Conservation (phyloP, 176 grass and related monocot species). For the Cymbopogon citratus region DNA sequence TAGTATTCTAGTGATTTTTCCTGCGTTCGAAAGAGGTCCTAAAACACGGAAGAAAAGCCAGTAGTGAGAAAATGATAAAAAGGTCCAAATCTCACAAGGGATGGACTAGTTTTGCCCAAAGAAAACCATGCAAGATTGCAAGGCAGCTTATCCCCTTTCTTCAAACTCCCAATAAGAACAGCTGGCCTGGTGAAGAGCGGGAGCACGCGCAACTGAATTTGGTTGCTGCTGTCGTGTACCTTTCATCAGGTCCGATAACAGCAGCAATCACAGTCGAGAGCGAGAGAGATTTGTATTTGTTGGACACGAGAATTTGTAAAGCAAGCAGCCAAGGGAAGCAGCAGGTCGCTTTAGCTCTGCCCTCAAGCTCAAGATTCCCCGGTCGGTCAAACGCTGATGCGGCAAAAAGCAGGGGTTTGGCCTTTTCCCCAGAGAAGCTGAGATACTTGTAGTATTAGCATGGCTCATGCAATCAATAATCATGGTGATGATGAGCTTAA, state of each 20-base stretch:
- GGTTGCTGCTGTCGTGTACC: background rate
- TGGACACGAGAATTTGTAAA: background rate
- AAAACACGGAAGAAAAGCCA: no score
- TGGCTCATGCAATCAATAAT: background rate
- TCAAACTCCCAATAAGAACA: no score
- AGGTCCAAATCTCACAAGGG: no score
- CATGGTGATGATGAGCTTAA: background rate
- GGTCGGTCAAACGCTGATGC: background rate
- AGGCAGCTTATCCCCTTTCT: no score
- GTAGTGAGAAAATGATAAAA: no score
- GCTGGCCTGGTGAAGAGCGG: background rate
- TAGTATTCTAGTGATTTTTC: no score
- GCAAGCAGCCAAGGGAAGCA: background rate
- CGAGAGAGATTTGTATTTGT: background rate
- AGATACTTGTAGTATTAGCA: background rate
- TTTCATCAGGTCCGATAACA: background rate
- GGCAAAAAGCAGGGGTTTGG: background rate
- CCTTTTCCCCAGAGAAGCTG: background rate
- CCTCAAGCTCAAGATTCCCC: background rate
- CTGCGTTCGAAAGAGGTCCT: no score
- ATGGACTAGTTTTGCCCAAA: no score
- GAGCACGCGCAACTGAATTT: background rate
- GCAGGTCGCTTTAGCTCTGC: background rate
- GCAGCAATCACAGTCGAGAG: background rate
- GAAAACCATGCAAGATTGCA: no score